phyloP scores from a whole-genome alignment of 2,329 filamentous ascomycete species.

The Akanthomyces uredinophilus region DNA sequence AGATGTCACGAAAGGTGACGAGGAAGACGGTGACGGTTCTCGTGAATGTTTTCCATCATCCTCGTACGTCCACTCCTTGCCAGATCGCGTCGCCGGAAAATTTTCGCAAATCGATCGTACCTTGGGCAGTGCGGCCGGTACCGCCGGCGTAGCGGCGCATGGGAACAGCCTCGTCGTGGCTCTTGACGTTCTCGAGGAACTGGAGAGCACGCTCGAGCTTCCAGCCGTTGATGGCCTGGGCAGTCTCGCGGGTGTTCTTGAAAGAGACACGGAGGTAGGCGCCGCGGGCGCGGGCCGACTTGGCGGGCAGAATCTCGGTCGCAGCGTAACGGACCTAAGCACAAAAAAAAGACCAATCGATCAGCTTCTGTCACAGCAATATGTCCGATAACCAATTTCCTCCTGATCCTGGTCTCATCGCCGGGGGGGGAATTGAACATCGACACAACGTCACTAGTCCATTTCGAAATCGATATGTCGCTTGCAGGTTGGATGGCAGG shows the following conservation, averaged over 20 bases:
- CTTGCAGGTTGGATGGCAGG: neutral
- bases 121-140: constrained; percentile 95
- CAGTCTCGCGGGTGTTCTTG: constrained; percentile 99
- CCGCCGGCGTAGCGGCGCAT: constrained; percentile 96
- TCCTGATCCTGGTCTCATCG: neutral
- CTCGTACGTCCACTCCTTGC: neutral
- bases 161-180: constrained; percentile 95
- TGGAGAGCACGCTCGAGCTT: constrained; percentile 90
- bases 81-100: neutral
- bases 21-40: neutral
- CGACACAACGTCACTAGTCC: neutral
- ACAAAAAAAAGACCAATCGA: constrained; percentile 15
- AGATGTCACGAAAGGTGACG: neutral
- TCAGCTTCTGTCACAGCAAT: constrained; percentile 18
- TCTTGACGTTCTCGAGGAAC: constrained; percentile 97
- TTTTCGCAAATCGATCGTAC: constrained; percentile 55
- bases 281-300: constrained; percentile 96
- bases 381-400: neutral
- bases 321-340: constrained; percentile 90
- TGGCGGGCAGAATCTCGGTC: constrained; percentile 77
- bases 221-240: constrained; percentile 99
- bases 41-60: neutral
- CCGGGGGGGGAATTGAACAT: neutral
- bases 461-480: constrained; percentile 7
- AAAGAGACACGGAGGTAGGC: constrained; percentile 98